Conservation (phyloP, 306 rosid genomes). For the Boehmeria nivea region DNA sequence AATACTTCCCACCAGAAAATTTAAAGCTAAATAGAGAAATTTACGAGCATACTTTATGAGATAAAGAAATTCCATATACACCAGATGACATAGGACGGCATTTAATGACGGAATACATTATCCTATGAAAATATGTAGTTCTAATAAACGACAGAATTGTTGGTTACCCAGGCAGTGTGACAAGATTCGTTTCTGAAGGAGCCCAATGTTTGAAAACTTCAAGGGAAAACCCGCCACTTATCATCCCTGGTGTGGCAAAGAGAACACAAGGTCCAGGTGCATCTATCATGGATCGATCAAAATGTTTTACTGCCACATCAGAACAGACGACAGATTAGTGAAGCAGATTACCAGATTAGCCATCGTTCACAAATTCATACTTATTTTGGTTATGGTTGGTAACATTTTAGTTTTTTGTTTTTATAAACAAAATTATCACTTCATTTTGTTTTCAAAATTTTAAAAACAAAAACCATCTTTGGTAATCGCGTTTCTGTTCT, state of each 20-base stretch:
- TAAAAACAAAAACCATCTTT: too few species aligned
- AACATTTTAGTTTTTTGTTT: too few species aligned
- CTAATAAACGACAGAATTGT: neutral
- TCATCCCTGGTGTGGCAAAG: conserved; percentile 97
- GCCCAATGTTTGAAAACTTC: conserved; percentile 97
- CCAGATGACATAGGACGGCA: too few species aligned
- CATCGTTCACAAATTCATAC: conserved; percentile 14
- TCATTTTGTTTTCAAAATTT: too few species aligned
- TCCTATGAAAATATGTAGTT: neutral
- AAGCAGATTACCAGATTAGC: conserved; percentile 8
- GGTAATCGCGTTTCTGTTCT: too few species aligned
- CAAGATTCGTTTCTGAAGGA: conserved; percentile 70
- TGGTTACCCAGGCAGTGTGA: conserved; percentile 80
- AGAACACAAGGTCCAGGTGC: conserved; percentile 96
- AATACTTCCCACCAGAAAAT: too few species aligned
- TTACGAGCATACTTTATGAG: too few species aligned
- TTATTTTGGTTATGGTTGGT: too few species aligned
- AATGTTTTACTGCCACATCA: conserved; percentile 61
- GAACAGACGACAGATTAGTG: conserved; percentile 22
- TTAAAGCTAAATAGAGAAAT: too few species aligned
- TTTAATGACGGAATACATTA: neutral
- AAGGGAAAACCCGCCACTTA: conserved; percentile 84
- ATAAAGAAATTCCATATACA: too few species aligned
- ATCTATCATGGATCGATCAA: conserved; percentile 72
- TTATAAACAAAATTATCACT: too few species aligned